phyloP scores from a whole-genome alignment of 345 rosid genomes.

The Populus euphratica region DNA sequence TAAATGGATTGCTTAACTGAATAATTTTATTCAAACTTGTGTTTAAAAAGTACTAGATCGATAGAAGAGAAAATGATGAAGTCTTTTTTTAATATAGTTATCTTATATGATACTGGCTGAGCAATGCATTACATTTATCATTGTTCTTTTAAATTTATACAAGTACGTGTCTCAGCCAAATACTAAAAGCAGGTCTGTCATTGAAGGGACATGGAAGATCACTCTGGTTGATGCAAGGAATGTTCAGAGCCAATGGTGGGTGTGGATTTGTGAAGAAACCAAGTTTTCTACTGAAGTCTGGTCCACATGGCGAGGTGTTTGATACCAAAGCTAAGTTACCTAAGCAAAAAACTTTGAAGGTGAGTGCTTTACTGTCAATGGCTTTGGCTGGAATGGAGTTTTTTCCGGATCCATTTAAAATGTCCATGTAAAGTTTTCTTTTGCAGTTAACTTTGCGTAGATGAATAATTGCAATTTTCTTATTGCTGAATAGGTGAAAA shows the following conservation, averaged over 20 bases:
- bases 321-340: constrained; percentile 54
- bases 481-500: constrained; percentile 51
- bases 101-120: not conserved
- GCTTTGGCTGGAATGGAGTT: not conserved
- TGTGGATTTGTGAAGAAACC: constrained; percentile 91
- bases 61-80: not conserved
- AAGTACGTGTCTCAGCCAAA: not conserved
- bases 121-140: not conserved
- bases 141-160: not conserved
- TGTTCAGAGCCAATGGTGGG: constrained; percentile 89
- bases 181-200: constrained; percentile 3
- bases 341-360: constrained; percentile 65
- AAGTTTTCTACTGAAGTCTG: constrained; percentile 48
- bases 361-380: constrained; percentile 15
- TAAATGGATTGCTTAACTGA: not conserved
- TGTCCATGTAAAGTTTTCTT: not conserved
- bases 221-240: constrained; percentile 89
- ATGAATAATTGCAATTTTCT: not conserved
- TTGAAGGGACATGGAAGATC: constrained; percentile 79
- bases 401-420: not conserved
- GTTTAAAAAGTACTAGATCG: not conserved
- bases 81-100: not conserved
- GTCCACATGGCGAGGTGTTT: constrained; percentile 42
- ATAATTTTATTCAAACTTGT: not conserved
- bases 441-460: not conserved